Base-by-base conservation (phyloP, 768 basidiomycete species). In the Fibroporia radiculosa region DNA sequence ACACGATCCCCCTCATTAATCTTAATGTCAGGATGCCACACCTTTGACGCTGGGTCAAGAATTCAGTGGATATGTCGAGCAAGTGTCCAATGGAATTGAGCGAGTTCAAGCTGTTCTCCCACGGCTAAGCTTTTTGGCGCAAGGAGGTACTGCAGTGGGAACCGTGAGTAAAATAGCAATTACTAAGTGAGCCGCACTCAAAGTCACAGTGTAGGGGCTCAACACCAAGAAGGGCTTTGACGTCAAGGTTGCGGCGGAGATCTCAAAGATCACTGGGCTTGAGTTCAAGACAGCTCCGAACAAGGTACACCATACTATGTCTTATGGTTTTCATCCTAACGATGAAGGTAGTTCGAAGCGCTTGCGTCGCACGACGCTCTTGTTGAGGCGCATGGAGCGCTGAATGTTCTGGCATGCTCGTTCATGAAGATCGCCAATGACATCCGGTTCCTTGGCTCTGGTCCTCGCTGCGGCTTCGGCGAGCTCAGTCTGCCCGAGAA, bases 381-480 rank as follows among this genome's bases (percentile, higher is more conserved):
- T 45, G 91, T 98, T 18, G 96, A 99, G 68, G 81, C 93, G 8
- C 95, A 97, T 47, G 96, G 96, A 44, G 95, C 93, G 13, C 77
- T 99, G 53, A 98, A 98, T 66, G 87, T 89, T 34, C 65, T 99
- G 44, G 96, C 96, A n/a, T 89, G 86, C 61, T 96, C 92, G 7
- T 69, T 97, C 54, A 96, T 97, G 92, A 99, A 99, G 75, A 97
- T 99, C 58, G 95, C 95, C 39, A 98, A 99, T 62, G 96, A 99
- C 59, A 95, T 99, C 61, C 84, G 96, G 42, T 98, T 86, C 75
- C 84, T 99, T 54, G 95, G 83, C 20, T 98, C 95, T 39, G 96
- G 96, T 45, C 96, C 96, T 47, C 86, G 96, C 34, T 99, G 96
- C 58, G 96, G 96, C 45, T 76, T 99, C 36, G 96, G 96, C 19